A percentile compares a stretch with the other conserved stretches of the same genome.
Evolutionary conservation across 768 basidiomycete genomes (phyloP).

Genomic region (Mycena olivaceomarginata): DNA sequence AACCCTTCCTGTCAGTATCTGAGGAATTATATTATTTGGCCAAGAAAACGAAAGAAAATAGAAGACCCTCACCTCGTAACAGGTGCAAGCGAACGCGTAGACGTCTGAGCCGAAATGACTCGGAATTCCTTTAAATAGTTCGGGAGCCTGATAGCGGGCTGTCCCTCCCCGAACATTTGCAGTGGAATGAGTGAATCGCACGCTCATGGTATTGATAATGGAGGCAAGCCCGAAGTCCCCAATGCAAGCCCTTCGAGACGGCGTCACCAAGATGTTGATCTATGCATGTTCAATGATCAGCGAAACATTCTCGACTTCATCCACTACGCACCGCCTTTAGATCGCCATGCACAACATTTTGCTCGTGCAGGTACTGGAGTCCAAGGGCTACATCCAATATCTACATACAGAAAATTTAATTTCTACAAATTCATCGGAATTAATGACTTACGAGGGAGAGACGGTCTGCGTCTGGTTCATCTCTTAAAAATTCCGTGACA

Average conservation of each 20-base stretch:
- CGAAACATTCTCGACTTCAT: not conserved
- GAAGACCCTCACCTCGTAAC: slow-evolving; percentile 54
- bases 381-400: not conserved
- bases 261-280: slow-evolving; percentile 68
- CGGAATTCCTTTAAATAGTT: slow-evolving; percentile 51
- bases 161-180: slow-evolving; percentile 51
- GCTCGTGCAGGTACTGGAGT: slow-evolving; percentile 42
- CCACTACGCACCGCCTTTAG: slow-evolving; percentile 20
- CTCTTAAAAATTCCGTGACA: slow-evolving; percentile 36
- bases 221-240: slow-evolving; percentile 69
- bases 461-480: not conserved
- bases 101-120: slow-evolving; percentile 55
- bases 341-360: slow-evolving; percentile 5
- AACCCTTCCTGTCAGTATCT: slow-evolving; percentile 35
- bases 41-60: not conserved
- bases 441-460: slow-evolving; percentile 23
- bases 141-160: slow-evolving; percentile 39
- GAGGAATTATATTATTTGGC: not conserved
- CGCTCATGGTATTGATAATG: slow-evolving; percentile 42
- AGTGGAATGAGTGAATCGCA: slow-evolving; percentile 43
- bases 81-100: slow-evolving; percentile 63
- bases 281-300: slow-evolving; percentile 38
- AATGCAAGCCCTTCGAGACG: slow-evolving; percentile 62
- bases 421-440: no score
- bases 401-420: not conserved